Evolutionary conservation across 805 yeast genomes (phyloP).

Genomic region (Suhomyces canberraensis): DNA sequence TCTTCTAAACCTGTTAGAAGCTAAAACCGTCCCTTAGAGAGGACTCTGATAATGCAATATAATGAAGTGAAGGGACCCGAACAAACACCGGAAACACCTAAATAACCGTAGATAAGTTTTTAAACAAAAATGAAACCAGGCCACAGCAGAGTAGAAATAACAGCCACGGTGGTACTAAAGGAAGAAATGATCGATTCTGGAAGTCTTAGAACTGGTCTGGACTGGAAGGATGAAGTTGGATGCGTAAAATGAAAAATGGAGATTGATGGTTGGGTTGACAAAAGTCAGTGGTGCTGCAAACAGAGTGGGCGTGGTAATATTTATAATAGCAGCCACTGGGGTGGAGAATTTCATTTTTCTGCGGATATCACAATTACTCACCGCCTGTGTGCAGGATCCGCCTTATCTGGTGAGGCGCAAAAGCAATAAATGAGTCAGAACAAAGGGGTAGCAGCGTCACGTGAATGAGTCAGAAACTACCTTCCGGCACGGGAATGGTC

Average conservation of each 20-base stretch:
- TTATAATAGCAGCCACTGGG: neutral
- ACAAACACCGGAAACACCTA: conserved; percentile 1
- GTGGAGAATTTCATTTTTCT: neutral
- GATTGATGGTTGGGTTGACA: neutral
- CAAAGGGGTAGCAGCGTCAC: too few relatives aligned
- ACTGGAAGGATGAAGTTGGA: neutral
- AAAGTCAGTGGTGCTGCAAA: neutral
- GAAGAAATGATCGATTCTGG: too few relatives aligned
- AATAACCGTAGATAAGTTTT: neutral
- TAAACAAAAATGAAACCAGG: neutral
- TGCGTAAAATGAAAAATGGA: neutral
- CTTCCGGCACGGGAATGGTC: too few relatives aligned
- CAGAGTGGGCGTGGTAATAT: neutral
- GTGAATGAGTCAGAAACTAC: too few relatives aligned
- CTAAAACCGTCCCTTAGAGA: neutral
- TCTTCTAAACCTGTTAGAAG: neutral
- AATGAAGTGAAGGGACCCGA: neutral
- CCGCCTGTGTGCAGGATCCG: conserved; percentile 1
- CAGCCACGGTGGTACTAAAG: neutral
- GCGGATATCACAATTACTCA: conserved; percentile 1
- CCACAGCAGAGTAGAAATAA: neutral
- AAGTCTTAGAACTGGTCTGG: too few relatives aligned
- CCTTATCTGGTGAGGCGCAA: neutral
- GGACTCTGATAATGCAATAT: neutral
- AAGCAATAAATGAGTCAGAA: conserved; percentile 5